Conservation (phyloP, 2,329 filamentous ascomycete species). For the Emmonsiellopsis sp. region DNA sequence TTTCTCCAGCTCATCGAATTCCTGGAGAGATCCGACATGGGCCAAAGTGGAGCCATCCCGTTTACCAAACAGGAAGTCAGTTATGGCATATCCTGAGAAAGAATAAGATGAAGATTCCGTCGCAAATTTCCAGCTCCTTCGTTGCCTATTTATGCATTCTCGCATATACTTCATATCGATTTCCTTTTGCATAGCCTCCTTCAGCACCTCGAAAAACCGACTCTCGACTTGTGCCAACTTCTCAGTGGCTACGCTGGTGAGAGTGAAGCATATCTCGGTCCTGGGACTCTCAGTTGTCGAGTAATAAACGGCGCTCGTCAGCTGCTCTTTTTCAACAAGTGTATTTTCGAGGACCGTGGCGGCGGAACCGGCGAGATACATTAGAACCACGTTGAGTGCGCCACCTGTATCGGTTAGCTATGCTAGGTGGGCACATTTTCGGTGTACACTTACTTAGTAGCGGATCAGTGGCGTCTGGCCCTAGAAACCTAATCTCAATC, state of each 20-base stretch:
- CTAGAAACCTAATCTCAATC: conserved; percentile 76
- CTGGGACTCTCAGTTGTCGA: conserved; percentile 72
- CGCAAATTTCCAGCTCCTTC: conserved; percentile 70
- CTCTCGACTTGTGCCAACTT: conserved; percentile 78
- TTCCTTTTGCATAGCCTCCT: conserved; percentile 65
- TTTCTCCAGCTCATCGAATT: conserved; percentile 58
- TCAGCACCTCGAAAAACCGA: conserved; percentile 73
- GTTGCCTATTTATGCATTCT: conserved; percentile 76
- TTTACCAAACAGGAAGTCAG: conserved; percentile 82
- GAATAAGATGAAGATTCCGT: conserved; percentile 74
- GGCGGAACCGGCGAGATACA: conserved; percentile 87
- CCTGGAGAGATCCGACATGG: conserved; percentile 44
- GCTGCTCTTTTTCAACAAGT: conserved; percentile 85
- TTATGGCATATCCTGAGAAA: conserved; percentile 78
- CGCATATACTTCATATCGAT: conserved; percentile 84
- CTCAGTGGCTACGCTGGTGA: conserved; percentile 78
- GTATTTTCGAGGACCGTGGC: conserved; percentile 86
- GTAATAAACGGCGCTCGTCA: conserved; percentile 77
- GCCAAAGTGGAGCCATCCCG: conserved; percentile 70
- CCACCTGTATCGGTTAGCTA: conserved; percentile 37
- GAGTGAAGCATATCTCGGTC: conserved; percentile 73
- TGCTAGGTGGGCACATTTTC: conserved; percentile 5
- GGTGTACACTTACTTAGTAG: conserved; percentile 40
- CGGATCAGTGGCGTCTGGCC: conserved; percentile 67
- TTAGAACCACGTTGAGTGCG: conserved; percentile 70